These are phyloP conservation scores for Gigaspora rosea DNA, from an alignment of 192 early-diverging fungal genomes.

Conservation along the genomic window DNA sequence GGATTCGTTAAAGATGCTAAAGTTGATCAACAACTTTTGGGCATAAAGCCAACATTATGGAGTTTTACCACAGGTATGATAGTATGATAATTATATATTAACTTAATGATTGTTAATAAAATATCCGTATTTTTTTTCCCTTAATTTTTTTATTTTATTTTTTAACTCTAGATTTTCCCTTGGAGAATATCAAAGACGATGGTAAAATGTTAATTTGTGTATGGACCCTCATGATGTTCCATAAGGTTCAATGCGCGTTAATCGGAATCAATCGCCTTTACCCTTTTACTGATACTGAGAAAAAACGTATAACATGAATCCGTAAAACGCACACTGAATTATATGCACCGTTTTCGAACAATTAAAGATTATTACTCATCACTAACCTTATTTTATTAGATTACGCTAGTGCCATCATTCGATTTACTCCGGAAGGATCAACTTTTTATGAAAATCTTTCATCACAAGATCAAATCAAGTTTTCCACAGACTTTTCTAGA, in stretches of 20 bases:
- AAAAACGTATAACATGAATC: too few relatives aligned
- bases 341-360: neutral
- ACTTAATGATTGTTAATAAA: neutral
- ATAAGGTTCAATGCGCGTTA: too few relatives aligned
- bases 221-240: too few relatives aligned
- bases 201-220: too few relatives aligned
- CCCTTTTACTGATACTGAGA: too few relatives aligned
- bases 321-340: too few relatives aligned
- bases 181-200: too few relatives aligned
- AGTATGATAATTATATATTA: neutral
- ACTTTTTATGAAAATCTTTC: neutral
- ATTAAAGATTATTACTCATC: neutral
- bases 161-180: too few relatives aligned
- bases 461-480: neutral
- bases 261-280: too few relatives aligned
- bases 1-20: neutral
- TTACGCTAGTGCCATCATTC: neutral
- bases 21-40: neutral
- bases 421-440: conserved; percentile 1
- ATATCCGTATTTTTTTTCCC: too few relatives aligned
- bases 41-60: neutral
- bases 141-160: too few relatives aligned
- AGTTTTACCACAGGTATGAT: conserved; percentile 2
- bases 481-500: neutral
- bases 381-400: neutral